These are phyloP conservation scores for Sporothrix humicola DNA, from an alignment of 2,329 filamentous ascomycete genomes.

Conservation along the genomic window DNA sequence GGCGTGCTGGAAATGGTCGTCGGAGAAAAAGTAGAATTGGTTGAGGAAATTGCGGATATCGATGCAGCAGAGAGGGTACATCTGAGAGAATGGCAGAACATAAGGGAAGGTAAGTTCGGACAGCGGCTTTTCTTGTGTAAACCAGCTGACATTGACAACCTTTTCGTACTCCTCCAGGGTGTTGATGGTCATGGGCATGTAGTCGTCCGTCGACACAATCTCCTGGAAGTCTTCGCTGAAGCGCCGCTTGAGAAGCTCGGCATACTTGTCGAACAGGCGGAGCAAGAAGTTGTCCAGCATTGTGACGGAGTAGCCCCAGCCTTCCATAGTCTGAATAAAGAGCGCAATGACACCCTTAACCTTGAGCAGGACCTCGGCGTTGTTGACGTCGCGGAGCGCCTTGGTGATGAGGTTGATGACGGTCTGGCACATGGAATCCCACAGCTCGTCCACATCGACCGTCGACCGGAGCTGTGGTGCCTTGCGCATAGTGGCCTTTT, in stretches of 20 bases:
- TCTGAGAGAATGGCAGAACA: conserved; percentile 96
- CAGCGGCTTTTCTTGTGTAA: conserved; percentile 77
- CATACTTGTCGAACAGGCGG: conserved; percentile 92
- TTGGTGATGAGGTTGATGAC: conserved; percentile 82
- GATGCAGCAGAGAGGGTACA: conserved; percentile 98
- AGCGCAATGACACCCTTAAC: conserved; percentile 92
- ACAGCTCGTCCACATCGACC: conserved; percentile 95
- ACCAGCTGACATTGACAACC: conserved; percentile 96
- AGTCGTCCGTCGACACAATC: conserved; percentile 90
- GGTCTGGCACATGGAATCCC: conserved; percentile 96
- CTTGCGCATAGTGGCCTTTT: conserved; percentile 89
- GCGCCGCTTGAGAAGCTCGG: conserved; percentile 83
- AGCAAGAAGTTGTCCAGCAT: conserved; percentile 83
- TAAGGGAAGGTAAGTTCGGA: conserved; percentile 87
- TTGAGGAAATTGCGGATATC: conserved; percentile 97
- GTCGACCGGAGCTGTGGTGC: conserved; percentile 80
- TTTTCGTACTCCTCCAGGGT: conserved; percentile 91
- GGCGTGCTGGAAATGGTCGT: conserved; percentile 92
- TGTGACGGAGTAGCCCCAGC: conserved; percentile 86
- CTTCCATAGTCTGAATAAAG: conserved; percentile 99
- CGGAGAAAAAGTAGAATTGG: conserved; percentile 97
- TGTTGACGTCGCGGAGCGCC: conserved; percentile 77
- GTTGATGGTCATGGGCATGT: conserved; percentile 99
- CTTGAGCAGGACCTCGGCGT: conserved; percentile 88
- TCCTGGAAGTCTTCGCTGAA: conserved; percentile 98